A percentile compares a stretch with the other conserved stretches of the same genome.
Conservation (phyloP, 345 rosid species). For the Linum trigynum region DNA sequence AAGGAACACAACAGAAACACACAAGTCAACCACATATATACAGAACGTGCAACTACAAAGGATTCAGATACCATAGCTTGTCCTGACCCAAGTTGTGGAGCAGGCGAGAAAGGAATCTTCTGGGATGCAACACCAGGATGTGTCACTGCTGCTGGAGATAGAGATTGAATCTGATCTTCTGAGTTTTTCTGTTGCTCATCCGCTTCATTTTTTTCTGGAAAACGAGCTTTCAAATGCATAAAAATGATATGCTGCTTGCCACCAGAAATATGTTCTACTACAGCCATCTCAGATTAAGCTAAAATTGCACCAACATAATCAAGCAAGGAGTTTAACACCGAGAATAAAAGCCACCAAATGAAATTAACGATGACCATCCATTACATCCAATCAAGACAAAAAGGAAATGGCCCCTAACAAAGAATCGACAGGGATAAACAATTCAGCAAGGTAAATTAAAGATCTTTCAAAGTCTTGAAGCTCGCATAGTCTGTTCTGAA, state of each 20-base stretch:
- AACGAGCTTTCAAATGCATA: slow-evolving; percentile 8
- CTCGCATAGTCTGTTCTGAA: background rate
- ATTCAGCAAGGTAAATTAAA: background rate
- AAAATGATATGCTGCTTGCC: slow-evolving; percentile 14
- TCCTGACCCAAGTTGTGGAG: slow-evolving; percentile 41
- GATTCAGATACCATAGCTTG: slow-evolving; percentile 44
- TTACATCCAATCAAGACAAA: background rate
- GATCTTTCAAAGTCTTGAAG: background rate
- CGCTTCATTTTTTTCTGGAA: slow-evolving; percentile 52
- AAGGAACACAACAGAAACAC: background rate
- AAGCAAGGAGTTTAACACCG: background rate
- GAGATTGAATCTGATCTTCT: slow-evolving; percentile 36
- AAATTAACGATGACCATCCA: background rate
- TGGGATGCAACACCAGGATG: slow-evolving; percentile 20
- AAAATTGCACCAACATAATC: background rate
- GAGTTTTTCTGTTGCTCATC: slow-evolving; percentile 56
- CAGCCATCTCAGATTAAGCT: background rate
- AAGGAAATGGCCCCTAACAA: background rate
- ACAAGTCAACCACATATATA: background rate
- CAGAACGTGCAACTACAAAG: background rate
- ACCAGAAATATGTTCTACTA: slow-evolving; percentile 29
- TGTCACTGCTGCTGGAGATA: slow-evolving; percentile 19
- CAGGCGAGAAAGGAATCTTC: slow-evolving; percentile 40
- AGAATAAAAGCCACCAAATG: background rate
- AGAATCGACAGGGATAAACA: background rate